Percentiles rank a stretch among this genome's conserved stretches.
phyloP scores from a whole-genome alignment of 1,139 yeast genomes.

The Spathaspora jeffriesii region DNA sequence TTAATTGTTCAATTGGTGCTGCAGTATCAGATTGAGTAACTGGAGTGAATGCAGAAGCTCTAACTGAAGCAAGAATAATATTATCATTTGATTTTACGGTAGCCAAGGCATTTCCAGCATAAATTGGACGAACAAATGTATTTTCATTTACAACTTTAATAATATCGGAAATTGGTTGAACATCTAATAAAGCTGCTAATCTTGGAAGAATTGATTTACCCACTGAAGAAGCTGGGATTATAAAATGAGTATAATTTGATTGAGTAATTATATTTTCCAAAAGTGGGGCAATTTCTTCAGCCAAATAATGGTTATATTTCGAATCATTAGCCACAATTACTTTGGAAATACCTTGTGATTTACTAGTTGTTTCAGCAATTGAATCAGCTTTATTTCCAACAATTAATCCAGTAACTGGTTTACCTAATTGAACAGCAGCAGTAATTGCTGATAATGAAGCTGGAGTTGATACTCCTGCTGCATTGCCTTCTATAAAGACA shows the following conservation, averaged over 20 bases:
- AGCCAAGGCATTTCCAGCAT: slow-evolving; percentile 92
- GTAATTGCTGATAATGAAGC: slow-evolving; percentile 65
- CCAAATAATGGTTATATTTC: slow-evolving; percentile 56
- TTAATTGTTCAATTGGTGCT: slow-evolving; percentile 54
- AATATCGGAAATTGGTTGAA: slow-evolving; percentile 87
- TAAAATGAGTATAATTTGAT: slow-evolving; percentile 59
- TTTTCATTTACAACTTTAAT: slow-evolving; percentile 62
- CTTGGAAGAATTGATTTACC: slow-evolving; percentile 91
- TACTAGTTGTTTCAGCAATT: slow-evolving; percentile 37
- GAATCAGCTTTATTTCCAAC: slow-evolving; percentile 54
- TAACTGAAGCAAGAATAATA: slow-evolving; percentile 67
- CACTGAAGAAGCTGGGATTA: slow-evolving; percentile 80
- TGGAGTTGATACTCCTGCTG: slow-evolving; percentile 49
- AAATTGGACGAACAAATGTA: slow-evolving; percentile 90
- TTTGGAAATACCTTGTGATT: slow-evolving; percentile 42
- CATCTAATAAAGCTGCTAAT: slow-evolving; percentile 79
- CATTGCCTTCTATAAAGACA: slow-evolving; percentile 60
- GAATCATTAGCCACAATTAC: slow-evolving; percentile 52
- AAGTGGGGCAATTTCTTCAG: slow-evolving; percentile 68
- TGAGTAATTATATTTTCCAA: slow-evolving; percentile 47
- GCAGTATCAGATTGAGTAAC: slow-evolving; percentile 43
- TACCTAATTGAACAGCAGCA: slow-evolving; percentile 66
- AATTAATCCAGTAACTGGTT: slow-evolving; percentile 64
- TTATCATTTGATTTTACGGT: slow-evolving; percentile 76
- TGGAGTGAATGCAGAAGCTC: slow-evolving; percentile 84